Base-by-base conservation (phyloP, 192 early-diverging fungal species). In the Rhizophagus clarus region DNA sequence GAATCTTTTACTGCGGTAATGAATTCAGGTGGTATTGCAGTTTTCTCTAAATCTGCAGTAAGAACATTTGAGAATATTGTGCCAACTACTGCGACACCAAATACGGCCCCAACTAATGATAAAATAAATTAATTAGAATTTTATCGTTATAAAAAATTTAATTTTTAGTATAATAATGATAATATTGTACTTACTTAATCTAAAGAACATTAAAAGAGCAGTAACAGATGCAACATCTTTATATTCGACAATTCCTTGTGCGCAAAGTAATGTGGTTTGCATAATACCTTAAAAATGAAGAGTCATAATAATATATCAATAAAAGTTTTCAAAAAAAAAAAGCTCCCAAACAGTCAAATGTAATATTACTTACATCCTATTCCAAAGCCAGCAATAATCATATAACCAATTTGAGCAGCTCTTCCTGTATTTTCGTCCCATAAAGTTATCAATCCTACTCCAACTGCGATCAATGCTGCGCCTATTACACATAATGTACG, bases 341-440 rank as follows among this genome's bases (percentile, higher is more conserved):
- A 6, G 0, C 5, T 6, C 34, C 37, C 42, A 0, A 45, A 45
- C 11, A 10, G 11, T 11, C 2, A 45, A 14, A 45, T 42, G 11
- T 45, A 12, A 45, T 5, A 45, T 45, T 12, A 56, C 51, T 56
- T 22, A 56, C 51, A 0, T 22, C 96, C 95, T 47, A 92, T 86
- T 29, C 96, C 96, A 24, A 91, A 62, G 9, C 95, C 96, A 60
- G 90, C 79, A 76, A 96, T 82, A 28, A 96, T 77, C 74, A 96
- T 80, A 71, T 86, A 91, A 15, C 89, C 87, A 32, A 91, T 89
- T 62, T 90, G 91, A 32, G 87, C 28, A 12, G 82, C 88, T 34
- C 83, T 62, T 40, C 85, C 84, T 6, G 91, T 87, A 4, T 84
- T 49, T 34, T 78, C 84, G 81, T 90, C 85, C 29, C 95, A 83